Base-by-base conservation (phyloP, 331 rosid genomes). In the Pyrus hybrid region DNA sequence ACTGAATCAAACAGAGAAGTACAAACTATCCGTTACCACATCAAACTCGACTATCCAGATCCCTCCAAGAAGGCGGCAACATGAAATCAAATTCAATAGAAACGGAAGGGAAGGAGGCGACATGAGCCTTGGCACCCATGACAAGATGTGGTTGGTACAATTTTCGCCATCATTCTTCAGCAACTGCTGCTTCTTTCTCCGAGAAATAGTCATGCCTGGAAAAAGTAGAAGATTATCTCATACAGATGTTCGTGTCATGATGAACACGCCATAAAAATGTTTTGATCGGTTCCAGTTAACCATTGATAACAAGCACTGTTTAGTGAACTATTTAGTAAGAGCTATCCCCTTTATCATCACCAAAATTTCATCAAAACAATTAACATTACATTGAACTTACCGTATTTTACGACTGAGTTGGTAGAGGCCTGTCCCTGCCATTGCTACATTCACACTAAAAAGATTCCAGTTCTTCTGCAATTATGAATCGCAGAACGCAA, bases 381-480 rank as follows among this genome's bases (percentile, higher is more conserved):
- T 2, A 54, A 8, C 71, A 77, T 9, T n/a, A 47, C 22, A 49
- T 23, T 41, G 67, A 60, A 62, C 80, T 74, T 79, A 86, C 87
- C 67, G 77, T 41, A 86, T 73, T 81, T 83, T 86, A 26, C 90
- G 85, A 16, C 78, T 28, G 32, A 83, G 82, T 51, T 86, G 90
- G 74, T 83, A 86, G 65, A 86, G 68, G 58, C 90, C 86, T 28
- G 87, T 86, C 54, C 84, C 87, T 45, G 84, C 87, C 90, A 86
- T 86, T 29, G 89, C 87, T 66, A 85, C 6, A 13, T 73, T 83
- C 23, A 81, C 82, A n/a, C 90, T 81, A 63, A 86, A 83, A 53
- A 86, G 90, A 71, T 86, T 81, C 90, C 90, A 86, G 84, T 86
- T 86, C 45, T 83, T 83, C 90, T 86, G 87, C 79, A 76, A 57